Percentiles rank a stretch among this genome's conserved stretches.
phyloP scores from a whole-genome alignment of 768 basidiomycete species.

The Suillus occidentalis region DNA sequence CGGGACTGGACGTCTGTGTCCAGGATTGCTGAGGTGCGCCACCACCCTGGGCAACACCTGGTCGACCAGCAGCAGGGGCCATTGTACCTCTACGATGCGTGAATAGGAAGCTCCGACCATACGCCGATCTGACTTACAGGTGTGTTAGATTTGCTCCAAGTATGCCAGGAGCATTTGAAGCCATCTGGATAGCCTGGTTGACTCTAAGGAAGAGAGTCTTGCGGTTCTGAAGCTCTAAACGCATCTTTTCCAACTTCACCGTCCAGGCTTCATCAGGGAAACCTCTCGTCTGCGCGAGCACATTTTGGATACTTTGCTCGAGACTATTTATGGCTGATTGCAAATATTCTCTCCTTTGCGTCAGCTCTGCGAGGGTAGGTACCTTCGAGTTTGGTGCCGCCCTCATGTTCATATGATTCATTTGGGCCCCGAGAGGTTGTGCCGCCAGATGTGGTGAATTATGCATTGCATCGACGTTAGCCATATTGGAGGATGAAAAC shows the following conservation, averaged over 20 bases:
- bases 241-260: constrained; percentile 19
- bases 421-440: constrained; percentile 22
- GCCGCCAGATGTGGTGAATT: constrained; percentile 44
- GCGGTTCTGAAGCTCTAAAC: constrained; percentile 25
- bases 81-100: constrained; percentile 21
- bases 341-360: constrained; percentile 22
- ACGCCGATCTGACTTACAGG: constrained; percentile 31
- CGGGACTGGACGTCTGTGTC: not conserved
- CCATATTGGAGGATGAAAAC: constrained; percentile 48
- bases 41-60: constrained; percentile 22
- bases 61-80: constrained; percentile 19
- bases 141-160: constrained; percentile 27
- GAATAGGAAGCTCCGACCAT: constrained; percentile 4
- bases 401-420: constrained; percentile 23
- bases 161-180: constrained; percentile 15
- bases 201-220: constrained; percentile 44
- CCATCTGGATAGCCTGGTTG: constrained; percentile 29
- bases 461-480: constrained; percentile 44
- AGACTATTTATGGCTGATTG: constrained; percentile 14
- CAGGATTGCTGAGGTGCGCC: constrained; percentile 11
- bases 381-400: constrained; percentile 15
- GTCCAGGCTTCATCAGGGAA: constrained; percentile 18
- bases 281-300: constrained; percentile 14
- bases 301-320: not conserved
- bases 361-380: constrained; percentile 21